Evolutionary conservation across 768 basidiomycete species (phyloP), one percentile per base, ranked within the genome.

Genomic region (Tylopilus balloui): DNA sequence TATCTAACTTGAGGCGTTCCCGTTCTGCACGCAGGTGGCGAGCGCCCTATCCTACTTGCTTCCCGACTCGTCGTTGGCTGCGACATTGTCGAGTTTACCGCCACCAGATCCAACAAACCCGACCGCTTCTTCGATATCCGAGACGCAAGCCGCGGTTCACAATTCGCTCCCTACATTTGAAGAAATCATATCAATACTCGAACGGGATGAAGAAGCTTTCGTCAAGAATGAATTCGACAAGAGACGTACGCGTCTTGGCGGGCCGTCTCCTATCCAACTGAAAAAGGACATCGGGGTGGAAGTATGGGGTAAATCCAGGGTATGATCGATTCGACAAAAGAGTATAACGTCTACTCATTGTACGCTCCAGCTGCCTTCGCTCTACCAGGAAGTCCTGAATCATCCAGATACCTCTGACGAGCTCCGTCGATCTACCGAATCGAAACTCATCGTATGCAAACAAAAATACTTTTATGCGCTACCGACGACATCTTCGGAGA

Each of bases 381-480:
- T 93, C 24, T 95, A 93, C 55, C 72, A 81, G 27, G 86, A 92
- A 56, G 71, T 94, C n/a, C 67, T 93, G 27, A 84, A 83, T 51
- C 92, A 95, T 57, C 88, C 86, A 0, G 73, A 76, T 54, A 86
- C 92, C 1, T 72, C 83, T 0, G 91, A 94, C 57, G 81, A 84
- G 6, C 69, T 89, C n/a, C 84, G 92, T n/a, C 75, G 87, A 11
- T 66, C 71, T 39, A 84, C 81, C 1, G 94, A 97, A 61, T 71
- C 79, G 23, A 92, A 88, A 54, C 73, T 93, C 9, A 70, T 95
- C 31, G 71, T 75, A 17, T 76, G 83, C 58, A 83, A 80, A 52
- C 75, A 82, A 48, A 73, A 75, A 11, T 75, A 82, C 45, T 71
- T 93, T n/a, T 64, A 73, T 42, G 73, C 84, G 3, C 60, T 92